Evolutionary conservation across 345 rosid species (phyloP).

Genomic region (Bruguiera gymnorhiza): DNA sequence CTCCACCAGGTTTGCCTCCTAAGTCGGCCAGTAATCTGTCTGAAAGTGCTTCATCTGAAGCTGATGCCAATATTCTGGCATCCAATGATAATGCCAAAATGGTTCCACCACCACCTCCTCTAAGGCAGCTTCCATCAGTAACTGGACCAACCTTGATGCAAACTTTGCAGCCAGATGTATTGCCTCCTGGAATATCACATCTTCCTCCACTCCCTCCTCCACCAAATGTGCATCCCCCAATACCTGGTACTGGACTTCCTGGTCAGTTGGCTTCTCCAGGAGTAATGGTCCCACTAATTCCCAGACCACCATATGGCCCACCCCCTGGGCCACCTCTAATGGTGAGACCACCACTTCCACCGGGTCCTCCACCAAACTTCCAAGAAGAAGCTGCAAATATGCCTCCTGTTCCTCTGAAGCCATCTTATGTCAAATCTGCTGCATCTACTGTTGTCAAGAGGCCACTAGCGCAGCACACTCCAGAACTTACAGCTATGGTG

Average conservation of each 20-base stretch:
- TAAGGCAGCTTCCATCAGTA: constrained; percentile 51
- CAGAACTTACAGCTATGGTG: constrained; percentile 96
- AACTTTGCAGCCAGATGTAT: constrained; percentile 48
- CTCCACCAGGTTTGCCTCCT: constrained; percentile 55
- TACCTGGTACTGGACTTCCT: constrained; percentile 49
- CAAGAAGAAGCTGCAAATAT: constrained; percentile 51
- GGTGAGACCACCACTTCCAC: constrained; percentile 98
- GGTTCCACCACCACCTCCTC: constrained; percentile 90
- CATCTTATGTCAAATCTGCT: constrained; percentile 95
- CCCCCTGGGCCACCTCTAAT: constrained; percentile 83
- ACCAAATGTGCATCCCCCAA: constrained; percentile 49
- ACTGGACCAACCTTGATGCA: constrained; percentile 45
- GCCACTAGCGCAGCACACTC: constrained; percentile 97
- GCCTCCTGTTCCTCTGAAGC: constrained; percentile 64
- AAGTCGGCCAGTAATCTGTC: constrained; percentile 42
- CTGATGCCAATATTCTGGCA: constrained; percentile 41
- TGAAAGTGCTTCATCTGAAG: constrained; percentile 44
- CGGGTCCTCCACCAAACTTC: constrained; percentile 77
- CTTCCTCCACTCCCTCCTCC: constrained; percentile 87
- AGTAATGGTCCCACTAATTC: constrained; percentile 60
- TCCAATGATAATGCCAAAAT: constrained; percentile 42
- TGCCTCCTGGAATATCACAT: constrained; percentile 66
- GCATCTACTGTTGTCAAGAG: constrained; percentile 96
- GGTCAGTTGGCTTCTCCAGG: constrained; percentile 57
- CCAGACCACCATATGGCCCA: constrained; percentile 85